Conservation (phyloP, 2,329 filamentous ascomycete species). For the Penicillium sp. region DNA sequence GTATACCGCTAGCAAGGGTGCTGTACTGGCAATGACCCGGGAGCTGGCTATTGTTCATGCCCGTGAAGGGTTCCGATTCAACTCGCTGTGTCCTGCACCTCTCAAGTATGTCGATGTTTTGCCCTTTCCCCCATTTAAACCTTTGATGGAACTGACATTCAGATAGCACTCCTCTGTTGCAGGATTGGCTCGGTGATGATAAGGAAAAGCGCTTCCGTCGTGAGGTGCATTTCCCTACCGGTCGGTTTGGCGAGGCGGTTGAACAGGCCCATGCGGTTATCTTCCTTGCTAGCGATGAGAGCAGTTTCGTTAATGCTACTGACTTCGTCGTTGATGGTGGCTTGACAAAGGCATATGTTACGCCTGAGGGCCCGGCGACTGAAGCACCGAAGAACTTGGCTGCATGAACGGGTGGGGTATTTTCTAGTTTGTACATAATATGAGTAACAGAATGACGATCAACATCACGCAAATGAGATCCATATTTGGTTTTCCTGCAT, state of each 20-base stretch:
- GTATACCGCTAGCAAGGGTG: constrained; percentile 92
- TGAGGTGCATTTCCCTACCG: constrained; percentile 85
- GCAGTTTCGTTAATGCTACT: constrained; percentile 82
- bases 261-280: constrained; percentile 89
- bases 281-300: constrained; percentile 84
- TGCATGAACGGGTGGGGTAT: constrained; percentile 6
- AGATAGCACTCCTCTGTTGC: constrained; percentile 73
- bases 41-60: constrained; percentile 92
- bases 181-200: constrained; percentile 92
- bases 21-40: constrained; percentile 83
- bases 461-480: constrained; percentile 50
- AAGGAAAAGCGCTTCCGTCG: constrained; percentile 74
- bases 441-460: constrained; percentile 6
- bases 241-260: constrained; percentile 87
- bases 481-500: constrained; percentile 51
- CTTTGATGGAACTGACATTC: constrained; percentile 27
- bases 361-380: constrained; percentile 58
- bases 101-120: constrained; percentile 61
- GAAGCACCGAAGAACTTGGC: constrained; percentile 53
- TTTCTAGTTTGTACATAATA: constrained; percentile 15
- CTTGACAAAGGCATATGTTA: constrained; percentile 83
- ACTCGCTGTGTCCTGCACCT: constrained; percentile 84
- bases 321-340: constrained; percentile 96
- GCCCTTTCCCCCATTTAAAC: background rate
- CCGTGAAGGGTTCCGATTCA: constrained; percentile 85